phyloP scores from a whole-genome alignment of 441 rosid species.

The Melastoma candidum region DNA sequence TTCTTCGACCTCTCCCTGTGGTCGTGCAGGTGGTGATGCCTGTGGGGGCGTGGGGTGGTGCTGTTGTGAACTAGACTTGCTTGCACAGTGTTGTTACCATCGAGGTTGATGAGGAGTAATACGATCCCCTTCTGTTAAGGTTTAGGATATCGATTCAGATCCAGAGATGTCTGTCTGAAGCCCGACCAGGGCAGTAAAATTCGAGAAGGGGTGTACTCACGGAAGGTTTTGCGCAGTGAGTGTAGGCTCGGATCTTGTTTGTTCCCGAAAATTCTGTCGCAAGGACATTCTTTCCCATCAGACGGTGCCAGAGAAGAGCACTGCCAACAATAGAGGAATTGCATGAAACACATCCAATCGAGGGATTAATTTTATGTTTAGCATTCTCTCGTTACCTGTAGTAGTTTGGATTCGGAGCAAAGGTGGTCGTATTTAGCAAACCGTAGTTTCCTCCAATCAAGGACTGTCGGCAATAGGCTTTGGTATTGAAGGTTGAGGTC shows the following conservation, averaged over 20 bases:
- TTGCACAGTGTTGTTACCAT: conserved; percentile 38
- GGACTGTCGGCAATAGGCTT: conserved; percentile 89
- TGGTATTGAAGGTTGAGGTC: conserved; percentile 61
- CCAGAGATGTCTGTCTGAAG: no score
- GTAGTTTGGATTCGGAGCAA: conserved; percentile 88
- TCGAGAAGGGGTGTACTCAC: conserved; percentile 24
- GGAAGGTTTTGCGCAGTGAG: conserved; percentile 76
- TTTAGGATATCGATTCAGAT: no score
- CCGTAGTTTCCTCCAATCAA: conserved; percentile 93
- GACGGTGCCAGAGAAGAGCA: conserved; percentile 76
- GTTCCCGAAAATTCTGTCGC: conserved; percentile 56
- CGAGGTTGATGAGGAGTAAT: conserved; percentile 66
- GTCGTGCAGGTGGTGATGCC: conserved; percentile 8
- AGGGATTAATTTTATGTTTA: background rate
- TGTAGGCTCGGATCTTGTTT: conserved; percentile 55
- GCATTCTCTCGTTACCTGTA: conserved; percentile 45
- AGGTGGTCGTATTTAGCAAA: conserved; percentile 60
- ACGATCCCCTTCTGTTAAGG: conserved; percentile 55
- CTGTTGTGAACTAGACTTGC: conserved; percentile 35
- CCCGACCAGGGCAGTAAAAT: no score
- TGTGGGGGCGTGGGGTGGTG: conserved; percentile 23
- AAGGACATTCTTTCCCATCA: conserved; percentile 74
- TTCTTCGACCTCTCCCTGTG: conserved; percentile 12
- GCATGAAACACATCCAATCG: background rate
- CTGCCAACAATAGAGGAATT: conserved; percentile 32